A percentile compares a stretch with the other conserved stretches of the same genome.
phyloP scores from a whole-genome alignment of 371 early-diverging fungal species.

The Caulochytrium protostelioides region DNA sequence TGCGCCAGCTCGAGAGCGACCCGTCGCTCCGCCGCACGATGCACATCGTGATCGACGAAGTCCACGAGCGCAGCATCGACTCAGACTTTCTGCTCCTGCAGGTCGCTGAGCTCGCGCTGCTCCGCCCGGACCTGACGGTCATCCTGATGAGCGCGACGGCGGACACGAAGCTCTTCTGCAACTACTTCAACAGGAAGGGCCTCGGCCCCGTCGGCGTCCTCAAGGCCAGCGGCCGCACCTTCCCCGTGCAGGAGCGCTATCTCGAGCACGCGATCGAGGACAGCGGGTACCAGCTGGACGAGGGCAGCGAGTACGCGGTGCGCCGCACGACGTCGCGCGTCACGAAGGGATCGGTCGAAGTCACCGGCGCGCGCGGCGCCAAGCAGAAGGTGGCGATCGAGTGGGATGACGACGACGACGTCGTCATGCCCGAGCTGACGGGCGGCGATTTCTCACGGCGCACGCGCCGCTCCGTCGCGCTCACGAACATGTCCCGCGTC shows the following conservation, averaged over 20 bases:
- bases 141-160: constrained; percentile 38
- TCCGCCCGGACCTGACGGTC: constrained; percentile 10
- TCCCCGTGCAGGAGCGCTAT: constrained; percentile 45
- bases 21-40: constrained; percentile 13
- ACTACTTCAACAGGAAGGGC: constrained; percentile 15
- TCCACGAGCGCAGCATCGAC: constrained; percentile 37
- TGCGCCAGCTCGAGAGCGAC: constrained; percentile 23
- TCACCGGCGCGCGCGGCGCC: constrained; percentile 26
- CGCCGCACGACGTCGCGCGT: constrained; percentile 1
- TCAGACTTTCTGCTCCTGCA: constrained; percentile 30
- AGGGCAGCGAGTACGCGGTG: constrained; percentile 33
- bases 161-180: constrained; percentile 14
- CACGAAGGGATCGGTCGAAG: constrained; percentile 15
- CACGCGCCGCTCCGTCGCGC: constrained; percentile 24
- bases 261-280: constrained; percentile 45
- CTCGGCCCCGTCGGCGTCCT: constrained; percentile 29
- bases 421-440: too few relatives aligned
- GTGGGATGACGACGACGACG: constrained; percentile 15
- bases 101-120: too few relatives aligned
- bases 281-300: constrained; percentile 31
- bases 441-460: constrained; percentile 12
- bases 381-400: constrained; percentile 23
- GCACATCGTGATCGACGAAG: constrained; percentile 35
- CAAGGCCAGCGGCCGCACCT: constrained; percentile 55
- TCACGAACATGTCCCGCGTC: constrained; percentile 39